A percentile compares a stretch with the other conserved stretches of the same genome.
Evolutionary conservation across 139 green algal genomes (phyloP).

Genomic region (Diplosphaera chodatii): DNA sequence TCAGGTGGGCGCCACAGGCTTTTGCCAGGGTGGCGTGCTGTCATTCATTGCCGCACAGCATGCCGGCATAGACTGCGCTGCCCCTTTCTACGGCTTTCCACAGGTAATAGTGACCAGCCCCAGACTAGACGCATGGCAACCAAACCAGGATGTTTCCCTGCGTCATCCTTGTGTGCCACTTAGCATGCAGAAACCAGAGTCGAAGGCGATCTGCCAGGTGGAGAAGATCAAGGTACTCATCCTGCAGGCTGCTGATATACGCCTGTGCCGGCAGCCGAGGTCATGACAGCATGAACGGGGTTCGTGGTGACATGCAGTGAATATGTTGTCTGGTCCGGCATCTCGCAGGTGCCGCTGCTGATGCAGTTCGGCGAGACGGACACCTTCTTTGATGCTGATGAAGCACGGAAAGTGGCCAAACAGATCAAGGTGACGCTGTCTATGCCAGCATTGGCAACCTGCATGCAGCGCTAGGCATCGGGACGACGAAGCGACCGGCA

Average conservation of each 20-base stretch:
- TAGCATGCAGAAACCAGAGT: not conserved
- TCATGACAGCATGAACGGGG: too few species aligned
- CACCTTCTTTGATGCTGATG: conserved; percentile 31
- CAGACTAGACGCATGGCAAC: too few species aligned
- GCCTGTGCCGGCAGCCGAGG: too few species aligned
- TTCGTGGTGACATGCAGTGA: too few species aligned
- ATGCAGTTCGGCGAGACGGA: conserved; percentile 34
- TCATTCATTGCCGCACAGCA: conserved; percentile 49
- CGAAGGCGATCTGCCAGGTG: conserved; percentile 19
- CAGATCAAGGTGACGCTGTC: conserved; percentile 21
- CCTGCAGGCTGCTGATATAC: too few species aligned
- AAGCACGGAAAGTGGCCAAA: conserved; percentile 16
- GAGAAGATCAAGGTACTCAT: conserved; percentile 45
- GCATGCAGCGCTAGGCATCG: too few species aligned
- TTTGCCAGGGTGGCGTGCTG: conserved; percentile 71
- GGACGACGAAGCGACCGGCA: too few species aligned
- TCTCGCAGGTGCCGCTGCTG: conserved; percentile 24
- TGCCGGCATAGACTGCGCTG: conserved; percentile 29
- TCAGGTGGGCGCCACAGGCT: conserved; percentile 53
- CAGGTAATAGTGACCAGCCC: too few species aligned
- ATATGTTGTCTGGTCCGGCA: too few species aligned
- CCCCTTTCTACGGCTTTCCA: conserved; percentile 62
- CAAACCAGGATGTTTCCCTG: too few species aligned
- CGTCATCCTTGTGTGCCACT: too few species aligned
- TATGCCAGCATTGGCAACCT: too few species aligned